Base-by-base conservation (phyloP, 176 grass and related monocot genomes). In the Eleusine indica region DNA sequence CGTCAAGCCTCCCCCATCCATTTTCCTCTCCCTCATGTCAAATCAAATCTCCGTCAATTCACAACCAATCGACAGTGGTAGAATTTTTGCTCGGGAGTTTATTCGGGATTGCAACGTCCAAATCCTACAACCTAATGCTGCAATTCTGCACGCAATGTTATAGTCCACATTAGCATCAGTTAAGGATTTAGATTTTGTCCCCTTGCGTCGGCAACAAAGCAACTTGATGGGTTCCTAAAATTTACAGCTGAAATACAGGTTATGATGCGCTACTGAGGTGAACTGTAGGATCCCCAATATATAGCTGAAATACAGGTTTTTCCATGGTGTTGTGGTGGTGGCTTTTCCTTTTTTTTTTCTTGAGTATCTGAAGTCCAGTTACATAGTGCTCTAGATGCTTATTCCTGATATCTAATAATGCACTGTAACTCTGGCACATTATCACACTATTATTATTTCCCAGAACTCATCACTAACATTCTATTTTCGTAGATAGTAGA, bases 281-380 rank as follows among this genome's bases (percentile, higher is more conserved):
- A 19, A 58, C 18, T 58, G 18, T n/a, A 7, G 6, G 54, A 21
- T 58, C 6, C 18, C 19, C 54, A n/a, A n/a, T n/a, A n/a, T n/a
- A n/a, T n/a, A n/a, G n/a, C n/a, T n/a, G n/a, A n/a, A n/a, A n/a
- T n/a, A n/a, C n/a, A n/a, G n/a, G n/a, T 58, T 21, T 35, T 49
- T 37, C 51, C 37, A 76, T 58, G 9, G 67, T 29, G 22, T 68
- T 46, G 16, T 54, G 30, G 37, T 68, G 16, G 2, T 22, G 51
- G n/a, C 71, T 52, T 67, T 80, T 35, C 43, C 82, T 89, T 85
- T 85, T 89, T 81, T 77, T 53, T 81, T 89, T n/a, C 71, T 71
- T 89, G 73, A n/a, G n/a, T n/a, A n/a, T n/a, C n/a, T 3, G 16
- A 53, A 14, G 73, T 83, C 29, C 42, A 65, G 32, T 37, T 28